phyloP scores from a whole-genome alignment of 257 asterid genomes.

The Scutellaria minor region DNA sequence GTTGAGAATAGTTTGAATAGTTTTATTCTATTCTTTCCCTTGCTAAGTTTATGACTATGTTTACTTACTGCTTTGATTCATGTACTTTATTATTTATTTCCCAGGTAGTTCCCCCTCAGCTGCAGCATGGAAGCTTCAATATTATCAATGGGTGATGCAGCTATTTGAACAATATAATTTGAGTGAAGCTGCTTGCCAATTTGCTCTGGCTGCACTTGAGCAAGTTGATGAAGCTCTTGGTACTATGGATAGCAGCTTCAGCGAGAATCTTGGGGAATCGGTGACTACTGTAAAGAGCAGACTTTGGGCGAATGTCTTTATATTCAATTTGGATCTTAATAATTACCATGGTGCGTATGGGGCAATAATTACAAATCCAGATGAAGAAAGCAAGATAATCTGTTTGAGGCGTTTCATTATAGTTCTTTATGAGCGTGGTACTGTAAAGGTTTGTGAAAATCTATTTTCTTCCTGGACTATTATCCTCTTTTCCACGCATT shows the following conservation, averaged over 20 bases:
- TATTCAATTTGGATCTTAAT: slow-evolving; percentile 73
- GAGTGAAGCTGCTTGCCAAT: slow-evolving; percentile 89
- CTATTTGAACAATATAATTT: slow-evolving; percentile 82
- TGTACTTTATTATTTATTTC: slow-evolving; percentile 33
- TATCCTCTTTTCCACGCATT: slow-evolving; percentile 25
- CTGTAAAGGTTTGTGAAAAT: slow-evolving; percentile 63
- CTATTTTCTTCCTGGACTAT: slow-evolving; percentile 33
- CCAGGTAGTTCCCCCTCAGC: slow-evolving; percentile 64
- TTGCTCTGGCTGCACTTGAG: slow-evolving; percentile 93
- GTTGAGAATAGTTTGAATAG: slow-evolving; percentile 9
- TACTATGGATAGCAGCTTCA: slow-evolving; percentile 45
- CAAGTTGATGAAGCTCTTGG: slow-evolving; percentile 92
- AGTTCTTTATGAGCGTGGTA: slow-evolving; percentile 91
- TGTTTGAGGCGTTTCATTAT: slow-evolving; percentile 96
- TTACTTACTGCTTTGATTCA: slow-evolving; percentile 29
- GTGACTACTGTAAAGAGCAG: slow-evolving; percentile 72
- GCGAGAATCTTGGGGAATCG: slow-evolving; percentile 65
- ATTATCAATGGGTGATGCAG: slow-evolving; percentile 98
- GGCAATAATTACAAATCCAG: slow-evolving; percentile 93
- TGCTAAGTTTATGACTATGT: slow-evolving; percentile 19
- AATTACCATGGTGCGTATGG: slow-evolving; percentile 89
- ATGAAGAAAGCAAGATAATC: slow-evolving; percentile 85
- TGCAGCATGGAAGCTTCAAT: slow-evolving; percentile 86
- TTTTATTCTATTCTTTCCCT: slow-evolving; percentile 21
- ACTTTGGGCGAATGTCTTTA: slow-evolving; percentile 93